phyloP scores from a whole-genome alignment of 352 stramenopile species.

The Pythium scleroteichum region DNA sequence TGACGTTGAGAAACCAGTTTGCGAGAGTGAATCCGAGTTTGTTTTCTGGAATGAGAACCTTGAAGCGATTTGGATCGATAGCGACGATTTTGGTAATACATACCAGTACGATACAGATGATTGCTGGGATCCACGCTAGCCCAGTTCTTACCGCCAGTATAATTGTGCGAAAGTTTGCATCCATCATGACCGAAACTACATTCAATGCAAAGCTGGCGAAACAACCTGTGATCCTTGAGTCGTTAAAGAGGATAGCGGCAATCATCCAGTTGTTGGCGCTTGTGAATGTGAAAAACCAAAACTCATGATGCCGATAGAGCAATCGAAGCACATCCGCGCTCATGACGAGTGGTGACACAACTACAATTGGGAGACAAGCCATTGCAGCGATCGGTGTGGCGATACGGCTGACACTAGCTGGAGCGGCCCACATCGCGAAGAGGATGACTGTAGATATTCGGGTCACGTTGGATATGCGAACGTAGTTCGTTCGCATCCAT shows the following conservation, averaged over 20 bases:
- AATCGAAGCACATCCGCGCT: slow-evolving; percentile 12
- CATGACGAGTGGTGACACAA: slow-evolving; percentile 17
- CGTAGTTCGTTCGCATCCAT: slow-evolving; percentile 20
- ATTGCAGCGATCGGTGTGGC: slow-evolving; percentile 12
- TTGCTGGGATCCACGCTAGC: slow-evolving; percentile 18
- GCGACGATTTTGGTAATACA: slow-evolving; percentile 12
- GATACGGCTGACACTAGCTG: slow-evolving; percentile 4
- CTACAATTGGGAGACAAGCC: slow-evolving; percentile 9
- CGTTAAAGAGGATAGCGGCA: slow-evolving; percentile 16
- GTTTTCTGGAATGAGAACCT: slow-evolving; percentile 14
- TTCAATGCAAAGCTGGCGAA: slow-evolving; percentile 19
- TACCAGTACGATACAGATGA: slow-evolving; percentile 13
- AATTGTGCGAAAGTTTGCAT: slow-evolving; percentile 29
- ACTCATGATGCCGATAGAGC: slow-evolving; percentile 23
- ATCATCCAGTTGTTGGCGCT: slow-evolving; percentile 27
- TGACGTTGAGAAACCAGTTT: slow-evolving; percentile 29
- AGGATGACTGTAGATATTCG: slow-evolving; percentile 17
- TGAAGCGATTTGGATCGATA: slow-evolving; percentile 17
- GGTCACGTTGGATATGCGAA: slow-evolving; percentile 11
- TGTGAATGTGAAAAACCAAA: slow-evolving; percentile 28
- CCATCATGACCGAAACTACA: slow-evolving; percentile 20
- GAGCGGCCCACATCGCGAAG: slow-evolving; percentile 16
- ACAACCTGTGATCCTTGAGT: slow-evolving; percentile 10
- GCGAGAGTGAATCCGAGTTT: slow-evolving; percentile 25
- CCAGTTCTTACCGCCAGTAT: slow-evolving; percentile 3